Evolutionary conservation across 2,329 filamentous ascomycete genomes (phyloP), one percentile per base, ranked within the genome.

Genomic region (Cercospora beticola): DNA sequence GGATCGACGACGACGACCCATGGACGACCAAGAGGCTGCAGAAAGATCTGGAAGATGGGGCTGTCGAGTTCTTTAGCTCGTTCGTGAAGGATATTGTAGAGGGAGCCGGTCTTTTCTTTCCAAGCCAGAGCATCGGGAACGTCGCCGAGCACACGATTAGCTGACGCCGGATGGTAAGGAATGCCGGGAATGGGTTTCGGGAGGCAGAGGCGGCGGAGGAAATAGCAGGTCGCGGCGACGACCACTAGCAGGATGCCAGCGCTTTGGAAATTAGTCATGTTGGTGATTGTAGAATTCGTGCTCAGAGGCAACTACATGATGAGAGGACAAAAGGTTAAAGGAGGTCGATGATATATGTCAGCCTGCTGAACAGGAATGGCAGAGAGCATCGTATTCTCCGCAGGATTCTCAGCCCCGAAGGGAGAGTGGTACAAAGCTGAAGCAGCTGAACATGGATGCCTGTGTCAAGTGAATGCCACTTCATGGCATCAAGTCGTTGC

Each of bases 31-130:
- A 84, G 78, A 0, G 84, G 83, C 6, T 76, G 75, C 63, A 85
- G 73, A 72, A 86, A 86, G 5, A 83, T 75, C 71, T 87, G 85
- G 5, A 81, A 74, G 66, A 86, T 78, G 0, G 83, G 82, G 10
- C 79, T 79, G 5, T 80, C 70, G 26, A 68, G 64, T 26, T 68
- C 63, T 33, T 54, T 62, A 36, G 62, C 43, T 9, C 71, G 65
- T 21, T 63, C 56, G 7, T 68, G 60, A 33, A 76, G 56, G 57
- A 67, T 75, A 0, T 58, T 36, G 21, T 68, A 68, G 0, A 75
- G 65, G 28, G 73, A 70, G 10, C 65, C 77, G 8, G 76, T 80
- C n/a, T 76, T 73, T 36, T 74, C 75, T 12, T 80, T 75, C 68
- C 80, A 79, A 9, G 72, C 72, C 63, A 83, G 73, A 70, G 82